Evolutionary conservation across 352 stramenopile species (phyloP).

Genomic region (Phytophthora quininea): DNA sequence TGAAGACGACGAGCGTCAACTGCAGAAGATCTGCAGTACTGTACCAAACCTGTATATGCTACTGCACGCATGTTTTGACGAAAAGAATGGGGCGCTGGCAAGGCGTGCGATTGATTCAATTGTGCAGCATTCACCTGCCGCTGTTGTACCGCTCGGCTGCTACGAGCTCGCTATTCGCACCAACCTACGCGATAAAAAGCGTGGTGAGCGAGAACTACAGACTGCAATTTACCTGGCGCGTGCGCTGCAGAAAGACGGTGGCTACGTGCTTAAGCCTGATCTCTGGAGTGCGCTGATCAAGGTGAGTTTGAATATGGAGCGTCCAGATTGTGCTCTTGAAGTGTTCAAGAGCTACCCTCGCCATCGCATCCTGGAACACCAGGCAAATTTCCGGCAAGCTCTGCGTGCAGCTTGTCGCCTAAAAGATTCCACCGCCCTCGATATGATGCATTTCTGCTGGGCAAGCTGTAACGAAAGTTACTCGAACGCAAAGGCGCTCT

Average conservation of each 20-base stretch:
- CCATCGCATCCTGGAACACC: conserved; percentile 45
- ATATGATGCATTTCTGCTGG: conserved; percentile 53
- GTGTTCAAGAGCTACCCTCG: conserved; percentile 49
- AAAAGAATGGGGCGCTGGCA: conserved; percentile 41
- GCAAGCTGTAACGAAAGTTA: conserved; percentile 19
- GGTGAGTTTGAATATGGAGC: conserved; percentile 43
- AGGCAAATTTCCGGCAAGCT: conserved; percentile 47
- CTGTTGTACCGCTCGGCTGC: conserved; percentile 37
- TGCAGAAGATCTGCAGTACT: conserved; percentile 31
- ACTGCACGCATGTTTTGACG: conserved; percentile 33
- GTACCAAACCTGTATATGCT: conserved; percentile 37
- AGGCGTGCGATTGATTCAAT: conserved; percentile 41
- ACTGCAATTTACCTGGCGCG: conserved; percentile 45
- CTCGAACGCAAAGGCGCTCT: conserved; percentile 16
- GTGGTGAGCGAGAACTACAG: conserved; percentile 32
- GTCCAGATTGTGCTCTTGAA: conserved; percentile 39
- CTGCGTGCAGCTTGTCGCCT: conserved; percentile 39
- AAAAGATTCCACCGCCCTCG: conserved; percentile 36
- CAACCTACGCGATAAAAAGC: conserved; percentile 36
- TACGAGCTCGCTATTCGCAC: conserved; percentile 46
- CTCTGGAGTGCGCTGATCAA: conserved; percentile 59
- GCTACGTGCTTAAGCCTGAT: conserved; percentile 47
- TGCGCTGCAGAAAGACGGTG: conserved; percentile 36
- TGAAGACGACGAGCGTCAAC: conserved; percentile 26
- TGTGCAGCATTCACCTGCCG: conserved; percentile 19